Evolutionary conservation across 805 yeast genomes (phyloP), one percentile per base, ranked within the genome.

Genomic region (Saccharomyces kudriavzevii): DNA sequence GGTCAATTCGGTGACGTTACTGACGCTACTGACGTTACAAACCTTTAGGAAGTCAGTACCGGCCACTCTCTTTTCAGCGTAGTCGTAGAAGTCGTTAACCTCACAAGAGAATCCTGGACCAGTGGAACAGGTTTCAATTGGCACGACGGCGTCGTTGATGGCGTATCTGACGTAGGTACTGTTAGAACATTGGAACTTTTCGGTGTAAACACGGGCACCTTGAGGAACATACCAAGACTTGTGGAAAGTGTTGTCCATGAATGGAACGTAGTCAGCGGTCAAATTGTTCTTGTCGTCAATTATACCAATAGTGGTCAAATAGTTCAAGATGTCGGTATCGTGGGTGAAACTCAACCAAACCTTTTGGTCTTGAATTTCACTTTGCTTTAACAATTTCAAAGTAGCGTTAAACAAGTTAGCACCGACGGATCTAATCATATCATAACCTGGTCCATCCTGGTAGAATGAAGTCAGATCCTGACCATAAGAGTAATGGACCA

Each of bases 281-380:
- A 83, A 67, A 52, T 70, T 70, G 31, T 68, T 60, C 22, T 64
- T 71, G 9, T 66, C 60, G 26, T 63, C 70, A 35, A 67, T 66
- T 27, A 87, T 65, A 6, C 89, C 90, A 49, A 87, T 69, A 1
- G 92, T 87, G 28, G 87, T 73, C 60, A 84, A 71, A 60, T 77
- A 82, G 45, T 83, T 73, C 57, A 82, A 73, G 45, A 87, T 68
- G 57, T 84, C 85, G 40, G 85, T 78, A 65, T 89, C 96, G 63
- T 89, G 96, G 14, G 88, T 76, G 72, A 87, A 84, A 58, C 82
- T 85, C 59, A 86, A 74, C 75, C 84, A 84, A 48, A 86, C 73
- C 52, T 78, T 77, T 64, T 67, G 79, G 55, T 72, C 76, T 60
- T 80, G 84, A 55, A 76, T 77, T 9, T 65, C 62, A 40, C 79